Evolutionary conservation across 1,284 basidiomycete genomes (phyloP), one percentile per base, ranked within the genome.

Genomic region (Meira nashicola): DNA sequence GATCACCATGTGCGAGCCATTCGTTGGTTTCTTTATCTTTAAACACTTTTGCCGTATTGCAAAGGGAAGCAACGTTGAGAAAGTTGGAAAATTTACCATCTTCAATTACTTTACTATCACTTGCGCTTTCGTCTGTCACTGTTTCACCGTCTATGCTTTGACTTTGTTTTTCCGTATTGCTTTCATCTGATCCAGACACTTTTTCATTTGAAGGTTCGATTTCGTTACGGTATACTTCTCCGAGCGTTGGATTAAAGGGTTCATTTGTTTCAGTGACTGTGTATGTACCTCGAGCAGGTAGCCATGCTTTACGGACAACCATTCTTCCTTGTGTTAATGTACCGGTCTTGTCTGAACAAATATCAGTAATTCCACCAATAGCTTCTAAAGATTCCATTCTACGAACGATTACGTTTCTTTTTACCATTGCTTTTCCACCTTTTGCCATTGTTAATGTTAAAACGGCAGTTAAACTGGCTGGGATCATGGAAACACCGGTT

Each of bases 1-100:
- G 85, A 67, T 88, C 87, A 33, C 87, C 87, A 48, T 84, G 84
- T 0, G 85, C 84, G 41, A 83, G 82, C 86, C 86, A 88, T 6
- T 65, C 64, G 51, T 65, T 62, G 1, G 50, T 66, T 54, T 76
- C 74, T 61, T 75, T 67, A 56, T 75, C 74, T 57, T 76, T 63
- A 63, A 76, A 71, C 4, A 77, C 76, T 6, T 65, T 72, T 46
- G 76, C 76, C n/a, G 73, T 63, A 58, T 77, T 77, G 67, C 76
- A 77, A 53, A 77, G 71, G 44, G 76, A 74, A 14, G 74, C 70
- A 40, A 76, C 68, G 51, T 70, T 68, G 55, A 77, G 62, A 49
- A 72, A 76, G 49, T 71, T 62, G 38, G 63, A 55, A 33, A 77
- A 66, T 46, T 57, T 43, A 12, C 58, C 57, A 49, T 66, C 59